phyloP scores from a whole-genome alignment of 2,329 filamentous ascomycete genomes.

The Phymatotrichopsis omnivora region DNA sequence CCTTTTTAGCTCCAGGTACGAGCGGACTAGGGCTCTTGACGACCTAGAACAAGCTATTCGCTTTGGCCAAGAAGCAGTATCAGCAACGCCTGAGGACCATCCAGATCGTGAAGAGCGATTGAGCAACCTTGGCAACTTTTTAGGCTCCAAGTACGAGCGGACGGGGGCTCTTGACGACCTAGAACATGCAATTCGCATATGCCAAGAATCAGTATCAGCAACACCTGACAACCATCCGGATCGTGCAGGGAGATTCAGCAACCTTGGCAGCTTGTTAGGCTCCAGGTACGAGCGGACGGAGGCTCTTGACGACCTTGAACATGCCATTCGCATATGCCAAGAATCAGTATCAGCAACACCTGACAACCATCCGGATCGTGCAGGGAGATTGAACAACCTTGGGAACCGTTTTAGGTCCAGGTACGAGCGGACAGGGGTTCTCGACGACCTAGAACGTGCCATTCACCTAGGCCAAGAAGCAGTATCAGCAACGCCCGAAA shows the following conservation, averaged over 20 bases:
- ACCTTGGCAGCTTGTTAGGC: background rate
- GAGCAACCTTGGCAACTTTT: background rate
- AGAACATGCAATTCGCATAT: too few species aligned
- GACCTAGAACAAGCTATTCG: slow-evolving; percentile 17
- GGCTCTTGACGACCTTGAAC: background rate
- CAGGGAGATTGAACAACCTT: background rate
- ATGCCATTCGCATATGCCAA: background rate
- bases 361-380: background rate
- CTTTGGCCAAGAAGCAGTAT: background rate
- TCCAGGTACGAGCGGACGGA: background rate
- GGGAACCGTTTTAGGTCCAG: background rate
- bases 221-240: background rate
- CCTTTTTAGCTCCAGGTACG: background rate
- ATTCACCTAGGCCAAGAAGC: background rate
- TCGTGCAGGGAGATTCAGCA: background rate
- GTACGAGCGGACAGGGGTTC: background rate
- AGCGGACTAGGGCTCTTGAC: slow-evolving; percentile 1
- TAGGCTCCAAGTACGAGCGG: slow-evolving; percentile 3
- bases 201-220: background rate
- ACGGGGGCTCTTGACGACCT: slow-evolving; percentile 2
- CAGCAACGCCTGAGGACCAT: background rate
- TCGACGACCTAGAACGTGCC: background rate
- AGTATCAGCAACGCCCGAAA: background rate
- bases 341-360: background rate
- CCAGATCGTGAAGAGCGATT: background rate